A percentile compares a stretch with the other conserved stretches of the same genome.
Conservation (phyloP, 148 eudicot genomes). For the Fallopia convolvulus region DNA sequence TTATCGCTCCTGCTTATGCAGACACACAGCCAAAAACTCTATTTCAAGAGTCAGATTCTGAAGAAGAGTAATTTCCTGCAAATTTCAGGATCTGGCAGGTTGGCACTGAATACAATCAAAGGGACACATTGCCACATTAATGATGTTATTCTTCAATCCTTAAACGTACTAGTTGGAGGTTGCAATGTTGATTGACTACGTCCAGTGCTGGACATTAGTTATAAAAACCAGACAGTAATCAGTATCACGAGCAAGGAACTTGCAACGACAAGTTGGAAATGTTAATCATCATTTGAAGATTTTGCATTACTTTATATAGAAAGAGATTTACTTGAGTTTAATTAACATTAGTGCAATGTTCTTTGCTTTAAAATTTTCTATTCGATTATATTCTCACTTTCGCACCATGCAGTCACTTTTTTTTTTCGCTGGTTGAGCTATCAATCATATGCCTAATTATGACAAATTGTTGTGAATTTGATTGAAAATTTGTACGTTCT, state of each 20-base stretch:
- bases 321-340: too few relatives aligned
- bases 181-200: not conserved
- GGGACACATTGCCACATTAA: not conserved
- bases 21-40: constrained; percentile 77
- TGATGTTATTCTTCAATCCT: not conserved
- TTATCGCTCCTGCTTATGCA: constrained; percentile 90
- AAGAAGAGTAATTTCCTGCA: constrained; percentile 42
- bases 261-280: too few relatives aligned
- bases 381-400: too few relatives aligned
- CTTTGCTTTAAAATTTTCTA: too few relatives aligned
- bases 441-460: not conserved
- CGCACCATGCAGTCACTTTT: too few relatives aligned
- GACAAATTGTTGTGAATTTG: too few relatives aligned
- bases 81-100: not conserved
- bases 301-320: too few relatives aligned
- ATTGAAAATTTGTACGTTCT: too few relatives aligned
- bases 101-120: not conserved
- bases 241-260: not conserved
- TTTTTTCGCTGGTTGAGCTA: not conserved
- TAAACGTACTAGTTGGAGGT: not conserved
- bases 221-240: not conserved
- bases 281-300: too few relatives aligned
- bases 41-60: constrained; percentile 74
- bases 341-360: too few relatives aligned
- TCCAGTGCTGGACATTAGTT: not conserved